Evolutionary conservation across 1,284 basidiomycete species (phyloP), one percentile per base, ranked within the genome.

Genomic region (Fomitopsis pinicola): DNA sequence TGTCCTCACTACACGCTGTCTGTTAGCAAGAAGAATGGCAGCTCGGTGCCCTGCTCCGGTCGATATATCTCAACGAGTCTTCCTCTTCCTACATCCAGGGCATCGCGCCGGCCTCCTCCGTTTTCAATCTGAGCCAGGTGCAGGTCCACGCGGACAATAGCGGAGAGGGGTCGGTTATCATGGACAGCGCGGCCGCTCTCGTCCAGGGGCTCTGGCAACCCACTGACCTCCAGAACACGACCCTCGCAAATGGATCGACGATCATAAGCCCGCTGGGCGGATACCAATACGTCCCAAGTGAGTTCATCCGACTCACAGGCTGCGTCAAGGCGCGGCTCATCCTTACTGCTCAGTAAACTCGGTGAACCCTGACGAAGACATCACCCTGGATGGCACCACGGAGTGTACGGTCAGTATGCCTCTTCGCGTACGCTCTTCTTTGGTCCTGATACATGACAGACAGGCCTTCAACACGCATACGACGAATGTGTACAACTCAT

Each of bases 211-310:
- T 81, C 40, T 84, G 76, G 70, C 80, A 81, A 1, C 71, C 77
- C 0, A 78, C 76, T 2, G 60, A 66, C 17, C 52, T 65, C 4
- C 70, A 70, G 30, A 76, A 67, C 35, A 76, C 71, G 38, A 74
- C 70, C 3, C 75, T 85, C 12, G 83, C 81, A 0, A 78, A 84
- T 61, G 82, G 84, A 9, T 71, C 78, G 26, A 74, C 46, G 9
- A 74, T 86, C 19, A 68, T 76, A 0, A 77, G 79, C 19, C 82
- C 82, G 0, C 70, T 84, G 5, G 73, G 75, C 12, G 85, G 84
- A 0, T 87, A 85, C 63, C 82, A 83, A 77, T 87, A 87, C 65
- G 71, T 91, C 54, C 83, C 86, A 6, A 83, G 87, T 87, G 67
- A 70, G 84, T 12, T 2, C 19, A 48, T 12, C 14, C 45, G 12